phyloP scores from a whole-genome alignment of 2,329 filamentous ascomycete genomes.

The Paramyrothecium roridum region DNA sequence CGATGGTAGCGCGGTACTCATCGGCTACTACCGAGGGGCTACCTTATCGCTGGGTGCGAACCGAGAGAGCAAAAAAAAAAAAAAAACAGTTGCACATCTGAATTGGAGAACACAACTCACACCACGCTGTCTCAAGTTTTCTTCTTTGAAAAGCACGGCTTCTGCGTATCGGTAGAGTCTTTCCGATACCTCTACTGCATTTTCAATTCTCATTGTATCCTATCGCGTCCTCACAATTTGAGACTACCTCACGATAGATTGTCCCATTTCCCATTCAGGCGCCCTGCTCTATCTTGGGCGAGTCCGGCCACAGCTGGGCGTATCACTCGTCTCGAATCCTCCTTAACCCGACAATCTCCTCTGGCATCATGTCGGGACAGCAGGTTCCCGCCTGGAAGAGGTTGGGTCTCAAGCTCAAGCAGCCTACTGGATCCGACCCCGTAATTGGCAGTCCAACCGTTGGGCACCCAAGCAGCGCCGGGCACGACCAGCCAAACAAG shows the following conservation, averaged over 20 bases:
- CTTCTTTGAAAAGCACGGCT: not conserved
- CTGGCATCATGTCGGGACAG: slow-evolving; percentile 34
- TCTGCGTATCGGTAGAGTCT: not conserved
- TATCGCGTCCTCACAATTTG: no score
- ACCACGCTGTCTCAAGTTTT: not conserved
- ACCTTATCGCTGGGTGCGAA: slow-evolving; percentile 6
- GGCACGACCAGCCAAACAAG: slow-evolving; percentile 32
- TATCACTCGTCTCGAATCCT: slow-evolving; percentile 15
- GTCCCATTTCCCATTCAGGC: not conserved
- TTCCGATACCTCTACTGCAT: not conserved
- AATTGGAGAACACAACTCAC: not conserved
- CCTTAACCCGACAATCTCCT: not conserved
- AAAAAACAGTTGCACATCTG: slow-evolving; percentile 18
- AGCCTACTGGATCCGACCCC: slow-evolving; percentile 27
- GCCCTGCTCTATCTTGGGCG: not conserved
- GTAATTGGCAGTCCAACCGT: slow-evolving; percentile 25
- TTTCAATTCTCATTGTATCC: no score
- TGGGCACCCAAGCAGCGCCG: slow-evolving; percentile 33
- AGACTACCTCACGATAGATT: not conserved
- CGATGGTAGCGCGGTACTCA: not conserved
- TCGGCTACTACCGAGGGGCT: slow-evolving; percentile 2
- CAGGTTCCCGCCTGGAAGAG: slow-evolving; percentile 58
- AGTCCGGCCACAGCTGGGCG: not conserved
- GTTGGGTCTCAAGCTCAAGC: slow-evolving; percentile 61
- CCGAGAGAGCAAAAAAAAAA: slow-evolving; percentile 17